These are phyloP conservation scores for Globisporangium splendens DNA, from an alignment of 352 stramenopile species.

Conservation along the genomic window DNA sequence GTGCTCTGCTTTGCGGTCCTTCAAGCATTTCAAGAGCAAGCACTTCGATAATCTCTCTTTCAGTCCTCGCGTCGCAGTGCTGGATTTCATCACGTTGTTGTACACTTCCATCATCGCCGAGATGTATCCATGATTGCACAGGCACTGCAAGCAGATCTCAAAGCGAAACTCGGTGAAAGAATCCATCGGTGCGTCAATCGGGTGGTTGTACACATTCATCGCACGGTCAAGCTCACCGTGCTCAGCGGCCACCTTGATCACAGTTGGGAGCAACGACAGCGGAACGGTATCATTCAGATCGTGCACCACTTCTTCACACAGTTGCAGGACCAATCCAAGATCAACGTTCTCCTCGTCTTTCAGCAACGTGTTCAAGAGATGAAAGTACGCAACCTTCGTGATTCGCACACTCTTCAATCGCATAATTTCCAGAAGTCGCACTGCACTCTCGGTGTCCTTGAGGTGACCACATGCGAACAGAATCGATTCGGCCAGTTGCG, in stretches of 20 bases:
- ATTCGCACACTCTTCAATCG: constrained; percentile 25
- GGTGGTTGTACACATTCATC: constrained; percentile 62
- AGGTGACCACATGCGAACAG: constrained; percentile 51
- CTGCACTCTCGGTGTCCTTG: constrained; percentile 23
- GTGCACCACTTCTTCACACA: constrained; percentile 52
- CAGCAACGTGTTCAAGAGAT: constrained; percentile 51
- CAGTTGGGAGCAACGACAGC: constrained; percentile 45
- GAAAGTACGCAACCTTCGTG: constrained; percentile 55
- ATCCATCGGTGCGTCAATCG: constrained; percentile 31
- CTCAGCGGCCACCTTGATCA: constrained; percentile 59
- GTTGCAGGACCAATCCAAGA: constrained; percentile 44
- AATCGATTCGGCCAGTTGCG: constrained; percentile 41
- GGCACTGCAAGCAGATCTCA: constrained; percentile 59
- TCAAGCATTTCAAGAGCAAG: constrained; percentile 47
- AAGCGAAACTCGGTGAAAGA: constrained; percentile 58
- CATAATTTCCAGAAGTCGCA: constrained; percentile 38
- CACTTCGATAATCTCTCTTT: constrained; percentile 65
- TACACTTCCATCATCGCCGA: constrained; percentile 58
- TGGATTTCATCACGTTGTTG: constrained; percentile 38
- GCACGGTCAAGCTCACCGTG: constrained; percentile 46
- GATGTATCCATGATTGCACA: constrained; percentile 40
- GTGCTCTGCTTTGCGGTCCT: constrained; percentile 30
- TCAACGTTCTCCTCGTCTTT: constrained; percentile 42
- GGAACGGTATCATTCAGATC: constrained; percentile 38
- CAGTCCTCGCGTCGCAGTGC: constrained; percentile 28